Percentiles rank a stretch among this genome's conserved stretches.
Conservation (phyloP, 306 rosid genomes). For the Betula pendula region DNA sequence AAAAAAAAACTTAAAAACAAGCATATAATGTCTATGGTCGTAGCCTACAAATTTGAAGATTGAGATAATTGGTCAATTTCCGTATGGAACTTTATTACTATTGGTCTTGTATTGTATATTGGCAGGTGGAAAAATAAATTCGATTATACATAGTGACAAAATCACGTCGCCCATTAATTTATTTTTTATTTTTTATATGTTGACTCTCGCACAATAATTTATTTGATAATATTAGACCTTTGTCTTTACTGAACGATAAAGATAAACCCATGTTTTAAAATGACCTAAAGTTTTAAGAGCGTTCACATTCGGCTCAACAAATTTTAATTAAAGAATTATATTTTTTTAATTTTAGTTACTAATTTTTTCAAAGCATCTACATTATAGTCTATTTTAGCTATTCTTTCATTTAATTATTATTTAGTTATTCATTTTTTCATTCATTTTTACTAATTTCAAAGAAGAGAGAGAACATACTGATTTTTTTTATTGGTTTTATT, state of each 20-base stretch:
- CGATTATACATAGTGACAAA: neutral
- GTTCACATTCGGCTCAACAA: no score
- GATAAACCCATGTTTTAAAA: slow-evolving; percentile 13
- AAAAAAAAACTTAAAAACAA: neutral
- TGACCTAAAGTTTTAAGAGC: neutral
- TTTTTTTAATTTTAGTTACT: no score
- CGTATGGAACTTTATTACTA: neutral
- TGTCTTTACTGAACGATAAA: neutral
- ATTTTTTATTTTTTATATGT: no score
- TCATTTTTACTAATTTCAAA: no score
- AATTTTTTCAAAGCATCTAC: no score
- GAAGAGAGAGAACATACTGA: no score
- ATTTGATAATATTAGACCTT: neutral
- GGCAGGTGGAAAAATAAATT: neutral
- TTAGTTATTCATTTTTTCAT: no score
- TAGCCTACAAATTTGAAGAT: neutral
- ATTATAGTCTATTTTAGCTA: no score
- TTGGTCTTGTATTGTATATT: neutral
- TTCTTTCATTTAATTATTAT: no score
- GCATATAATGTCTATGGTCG: neutral
- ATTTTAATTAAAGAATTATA: no score
- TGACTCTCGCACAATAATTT: neutral
- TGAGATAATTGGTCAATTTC: slow-evolving; percentile 2
- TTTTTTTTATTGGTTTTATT: no score
- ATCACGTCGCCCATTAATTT: no score